A percentile compares a stretch with the other conserved stretches of the same genome.
These are phyloP conservation scores for Secale cereale DNA, from an alignment of 176 grass and related monocot species.

Conservation along the genomic window DNA sequence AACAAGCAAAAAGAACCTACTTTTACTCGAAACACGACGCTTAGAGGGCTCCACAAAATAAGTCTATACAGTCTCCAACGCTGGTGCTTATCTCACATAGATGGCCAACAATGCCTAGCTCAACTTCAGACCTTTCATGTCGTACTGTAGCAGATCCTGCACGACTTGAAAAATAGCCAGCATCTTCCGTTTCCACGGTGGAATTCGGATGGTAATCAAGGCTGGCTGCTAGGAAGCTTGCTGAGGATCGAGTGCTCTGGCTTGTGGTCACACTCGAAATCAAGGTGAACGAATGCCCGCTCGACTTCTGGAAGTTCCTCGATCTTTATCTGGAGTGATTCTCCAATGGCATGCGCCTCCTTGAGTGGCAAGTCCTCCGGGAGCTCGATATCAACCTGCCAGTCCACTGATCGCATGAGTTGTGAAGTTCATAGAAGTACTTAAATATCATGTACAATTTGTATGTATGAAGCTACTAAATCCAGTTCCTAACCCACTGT, in stretches of 20 bases:
- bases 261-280: slow-evolving; percentile 92
- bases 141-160: slow-evolving; percentile 6
- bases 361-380: slow-evolving; percentile 92
- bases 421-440: not conserved
- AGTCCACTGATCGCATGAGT: slow-evolving; percentile 7
- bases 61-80: slow-evolving; percentile 6
- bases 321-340: slow-evolving; percentile 91
- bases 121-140: not conserved
- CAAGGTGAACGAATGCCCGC: slow-evolving; percentile 87
- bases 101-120: not conserved
- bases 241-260: slow-evolving; percentile 83
- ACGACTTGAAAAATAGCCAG: not conserved
- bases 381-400: slow-evolving; percentile 93
- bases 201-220: slow-evolving; percentile 19
- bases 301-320: slow-evolving; percentile 88
- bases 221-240: slow-evolving; percentile 72
- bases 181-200: not conserved
- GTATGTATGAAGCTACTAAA: not conserved
- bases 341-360: slow-evolving; percentile 83
- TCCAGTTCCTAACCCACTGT: not conserved
- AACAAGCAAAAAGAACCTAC: slow-evolving; percentile 8
- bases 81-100: not conserved
- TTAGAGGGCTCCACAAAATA: not conserved
- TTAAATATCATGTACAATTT: not conserved
- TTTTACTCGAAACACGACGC: not conserved